Base-by-base conservation (phyloP, 805 yeast genomes). In the Candida ipomoeae region DNA sequence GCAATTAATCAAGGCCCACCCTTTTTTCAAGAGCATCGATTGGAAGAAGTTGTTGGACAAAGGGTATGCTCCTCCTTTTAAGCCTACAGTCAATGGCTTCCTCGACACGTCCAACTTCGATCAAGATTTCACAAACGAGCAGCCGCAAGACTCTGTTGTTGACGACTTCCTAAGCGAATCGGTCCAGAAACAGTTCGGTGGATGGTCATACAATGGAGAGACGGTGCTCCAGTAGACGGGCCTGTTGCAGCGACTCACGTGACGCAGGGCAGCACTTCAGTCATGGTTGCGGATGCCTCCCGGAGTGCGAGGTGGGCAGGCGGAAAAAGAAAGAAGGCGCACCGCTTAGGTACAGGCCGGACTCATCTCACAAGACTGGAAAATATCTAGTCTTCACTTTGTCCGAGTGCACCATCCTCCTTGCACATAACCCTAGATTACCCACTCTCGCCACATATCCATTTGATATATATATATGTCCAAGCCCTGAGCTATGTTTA, bases 111-210 rank as follows among this genome's bases (percentile, higher is more conserved):
- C 96, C 18, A 94, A 94, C 67, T 94, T 94, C 62, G 97, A 92
- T 65, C 81, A 83, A 55, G 96, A 87, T 63, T 94, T 94, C 64
- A 94, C 99, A 5, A 85, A 77, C 62, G 98, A 94, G 62, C 83
- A 85, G 59, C 98, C 99, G 3, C 85, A 89, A 58, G 99, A 94
- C 66, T 87, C 96, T 54, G 97, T 94, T 11, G 97, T 91, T 15
- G 96, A 91, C 65, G 96, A 89, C 62, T 89, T 80, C 58, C 77
- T 94, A 55, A 87, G 95, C 62, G 98, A 90, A 60, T 82, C 91
- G 60, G 97, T 94, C n/a, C 99, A 94, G 69, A 83, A 87, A 65
- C 98, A 94, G 70, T 94, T 94, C 75, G 98, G 97, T 43, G 98
- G 99, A 6, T 94, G 99, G 99, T 92, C 98, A 2, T 92, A 91